Conservation (phyloP, 306 rosid species). For the Chamaecrista fasciculata region DNA sequence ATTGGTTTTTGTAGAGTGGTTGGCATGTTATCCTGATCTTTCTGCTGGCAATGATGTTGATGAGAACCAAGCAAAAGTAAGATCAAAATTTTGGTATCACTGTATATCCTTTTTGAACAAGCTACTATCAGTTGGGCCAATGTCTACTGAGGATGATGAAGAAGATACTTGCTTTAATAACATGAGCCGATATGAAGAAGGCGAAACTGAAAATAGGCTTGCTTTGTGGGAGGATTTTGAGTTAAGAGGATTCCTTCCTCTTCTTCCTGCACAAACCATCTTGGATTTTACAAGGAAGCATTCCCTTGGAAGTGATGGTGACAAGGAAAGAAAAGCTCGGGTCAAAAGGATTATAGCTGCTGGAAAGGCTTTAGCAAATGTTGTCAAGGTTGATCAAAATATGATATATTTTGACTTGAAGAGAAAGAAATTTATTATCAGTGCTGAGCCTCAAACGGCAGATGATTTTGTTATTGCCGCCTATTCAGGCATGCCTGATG, state of each 20-base stretch:
- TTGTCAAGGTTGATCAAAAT: slow-evolving; percentile 66
- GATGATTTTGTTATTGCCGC: slow-evolving; percentile 45
- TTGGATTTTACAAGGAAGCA: slow-evolving; percentile 89
- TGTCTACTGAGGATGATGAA: slow-evolving; percentile 59
- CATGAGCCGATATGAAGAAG: slow-evolving; percentile 87
- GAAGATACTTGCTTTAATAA: slow-evolving; percentile 83
- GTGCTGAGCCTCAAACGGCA: slow-evolving; percentile 49
- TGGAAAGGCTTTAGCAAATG: slow-evolving; percentile 72
- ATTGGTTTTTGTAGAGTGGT: slow-evolving; percentile 88
- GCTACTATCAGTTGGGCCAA: slow-evolving; percentile 54
- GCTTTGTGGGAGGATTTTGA: slow-evolving; percentile 97
- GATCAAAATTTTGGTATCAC: slow-evolving; percentile 79
- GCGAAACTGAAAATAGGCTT: slow-evolving; percentile 80
- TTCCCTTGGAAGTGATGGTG: slow-evolving; percentile 66
- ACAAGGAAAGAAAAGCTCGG: slow-evolving; percentile 71
- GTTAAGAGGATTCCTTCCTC: slow-evolving; percentile 88
- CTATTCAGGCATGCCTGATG: slow-evolving; percentile 34
- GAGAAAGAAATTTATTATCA: slow-evolving; percentile 63
- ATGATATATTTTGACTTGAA: slow-evolving; percentile 57
- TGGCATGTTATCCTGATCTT: slow-evolving; percentile 78
- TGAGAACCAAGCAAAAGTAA: slow-evolving; percentile 57
- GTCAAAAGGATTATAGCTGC: slow-evolving; percentile 82
- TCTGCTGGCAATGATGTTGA: slow-evolving; percentile 63
- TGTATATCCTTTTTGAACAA: slow-evolving; percentile 71
- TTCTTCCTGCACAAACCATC: slow-evolving; percentile 85